Evolutionary conservation across 768 basidiomycete species (phyloP), one percentile per base, ranked within the genome.

Genomic region (Coprinopsis marcescibilis): DNA sequence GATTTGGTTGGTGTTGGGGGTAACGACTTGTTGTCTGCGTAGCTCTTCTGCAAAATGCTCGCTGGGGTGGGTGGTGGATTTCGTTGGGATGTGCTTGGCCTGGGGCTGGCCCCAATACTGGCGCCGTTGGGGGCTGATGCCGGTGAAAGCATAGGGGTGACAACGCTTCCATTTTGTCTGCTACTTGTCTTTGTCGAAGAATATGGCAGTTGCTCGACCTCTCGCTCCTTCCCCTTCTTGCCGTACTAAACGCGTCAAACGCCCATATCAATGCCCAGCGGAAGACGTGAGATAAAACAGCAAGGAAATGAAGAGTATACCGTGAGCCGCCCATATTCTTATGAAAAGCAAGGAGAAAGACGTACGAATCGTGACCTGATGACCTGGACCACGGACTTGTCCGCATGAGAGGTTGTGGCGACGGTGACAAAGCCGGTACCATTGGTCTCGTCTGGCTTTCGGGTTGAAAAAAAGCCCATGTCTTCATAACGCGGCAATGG

Each of bases 321-420:
- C 43, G 53, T 50, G 20, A 49, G 52, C 46, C 44, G 52, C 42
- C 26, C 44, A 26, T 40, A 38, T 34, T 34, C 43, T 32, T 42
- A 36, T 37, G 43, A 26, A 34, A 46, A 32, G 45, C 19, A 44
- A 36, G 50, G 51, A 49, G 52, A 49, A 60, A 41, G 21, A 72
- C 77, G 56, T 53, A 80, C 78, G 55, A 81, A 78, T 62, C 80
- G 71, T 56, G 79, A 80, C 56, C 79, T 76, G 43, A 80, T 77
- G 57, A 77, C 76, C 50, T 73, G 68, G 23, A 77, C 70, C 46
- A 81, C 75, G 24, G 76, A 74, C 61, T 65, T 73, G 56, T 75
- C 62, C 17, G 53, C 47, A 25, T 55, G 46, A 30, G 52, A 52
- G 19, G 60, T 55, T 34, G 57, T 57, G 39, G 60, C 46, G 26